These are phyloP conservation scores for Lanmaoa pseudosensibilis DNA, from an alignment of 768 basidiomycete genomes.

Conservation along the genomic window DNA sequence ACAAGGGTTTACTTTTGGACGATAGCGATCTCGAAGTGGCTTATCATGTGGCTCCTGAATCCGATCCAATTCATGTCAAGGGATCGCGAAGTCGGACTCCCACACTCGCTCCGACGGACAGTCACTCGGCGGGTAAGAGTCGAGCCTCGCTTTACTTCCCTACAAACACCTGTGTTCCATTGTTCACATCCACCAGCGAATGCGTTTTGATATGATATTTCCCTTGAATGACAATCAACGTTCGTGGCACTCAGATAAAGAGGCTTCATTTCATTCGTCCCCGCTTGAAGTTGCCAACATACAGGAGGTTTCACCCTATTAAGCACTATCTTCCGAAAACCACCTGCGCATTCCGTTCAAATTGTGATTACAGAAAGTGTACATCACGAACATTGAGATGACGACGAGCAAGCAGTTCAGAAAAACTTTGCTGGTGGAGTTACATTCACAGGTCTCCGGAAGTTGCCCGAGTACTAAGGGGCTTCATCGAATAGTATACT, in stretches of 20 bases:
- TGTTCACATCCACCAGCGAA: neutral
- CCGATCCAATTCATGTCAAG: too few species aligned
- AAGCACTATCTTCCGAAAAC: neutral
- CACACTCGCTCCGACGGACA: too few species aligned
- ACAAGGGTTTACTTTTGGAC: neutral
- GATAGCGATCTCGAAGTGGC: neutral
- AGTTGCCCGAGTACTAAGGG: neutral
- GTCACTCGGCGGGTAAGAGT: too few species aligned
- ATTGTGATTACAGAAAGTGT: neutral
- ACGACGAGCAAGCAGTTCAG: too few species aligned
- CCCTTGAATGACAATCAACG: neutral
- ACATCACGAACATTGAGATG: neutral
- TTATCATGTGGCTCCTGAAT: neutral
- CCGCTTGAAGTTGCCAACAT: too few species aligned
- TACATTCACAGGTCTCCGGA: too few species aligned
- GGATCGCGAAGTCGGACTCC: too few species aligned
- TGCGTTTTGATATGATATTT: neutral
- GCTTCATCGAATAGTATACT: neutral
- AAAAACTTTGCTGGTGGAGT: too few species aligned
- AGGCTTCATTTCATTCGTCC: too few species aligned
- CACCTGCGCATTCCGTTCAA: neutral
- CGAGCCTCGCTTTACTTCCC: neutral
- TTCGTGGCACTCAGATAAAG: too few species aligned
- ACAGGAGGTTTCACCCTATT: too few species aligned
- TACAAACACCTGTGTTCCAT: neutral